Conservation (phyloP, 148 eudicot species). For the Fallopia convolvulus region DNA sequence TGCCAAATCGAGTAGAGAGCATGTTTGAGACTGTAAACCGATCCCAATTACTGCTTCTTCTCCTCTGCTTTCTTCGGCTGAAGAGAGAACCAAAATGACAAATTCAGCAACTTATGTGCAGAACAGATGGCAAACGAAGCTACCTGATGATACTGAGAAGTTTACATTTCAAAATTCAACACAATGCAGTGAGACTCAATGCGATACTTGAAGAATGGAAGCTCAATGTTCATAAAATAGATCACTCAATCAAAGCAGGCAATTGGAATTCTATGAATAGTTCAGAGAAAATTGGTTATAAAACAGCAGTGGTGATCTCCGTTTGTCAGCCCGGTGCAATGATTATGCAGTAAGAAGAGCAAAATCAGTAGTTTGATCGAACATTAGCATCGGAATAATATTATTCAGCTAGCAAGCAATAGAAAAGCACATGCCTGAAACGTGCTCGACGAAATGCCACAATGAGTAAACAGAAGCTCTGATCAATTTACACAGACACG, state of each 20-base stretch:
- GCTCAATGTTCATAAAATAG: background rate
- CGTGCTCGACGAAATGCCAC: slow-evolving; percentile 1
- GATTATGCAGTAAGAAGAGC: no score
- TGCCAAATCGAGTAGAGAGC: background rate
- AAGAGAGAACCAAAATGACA: background rate
- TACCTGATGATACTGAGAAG: no score
- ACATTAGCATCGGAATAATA: background rate
- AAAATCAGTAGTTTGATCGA: background rate
- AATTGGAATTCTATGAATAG: background rate
- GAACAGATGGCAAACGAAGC: no score
- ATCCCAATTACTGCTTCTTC: background rate
- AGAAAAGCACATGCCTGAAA: slow-evolving; percentile 6
- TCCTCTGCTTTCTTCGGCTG: slow-evolving; percentile 12
- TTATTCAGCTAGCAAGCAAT: no score
- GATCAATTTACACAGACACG: background rate
- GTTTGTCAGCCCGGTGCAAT: no score
- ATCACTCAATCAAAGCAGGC: background rate
- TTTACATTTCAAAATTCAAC: background rate
- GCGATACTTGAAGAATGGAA: background rate
- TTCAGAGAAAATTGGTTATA: background rate
- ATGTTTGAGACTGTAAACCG: background rate
- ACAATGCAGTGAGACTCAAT: background rate
- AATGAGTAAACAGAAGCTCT: background rate
- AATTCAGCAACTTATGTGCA: background rate
- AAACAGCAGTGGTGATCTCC: no score